Conservation (phyloP, 2,329 filamentous ascomycete species). For the Alternaria brassicicola region DNA sequence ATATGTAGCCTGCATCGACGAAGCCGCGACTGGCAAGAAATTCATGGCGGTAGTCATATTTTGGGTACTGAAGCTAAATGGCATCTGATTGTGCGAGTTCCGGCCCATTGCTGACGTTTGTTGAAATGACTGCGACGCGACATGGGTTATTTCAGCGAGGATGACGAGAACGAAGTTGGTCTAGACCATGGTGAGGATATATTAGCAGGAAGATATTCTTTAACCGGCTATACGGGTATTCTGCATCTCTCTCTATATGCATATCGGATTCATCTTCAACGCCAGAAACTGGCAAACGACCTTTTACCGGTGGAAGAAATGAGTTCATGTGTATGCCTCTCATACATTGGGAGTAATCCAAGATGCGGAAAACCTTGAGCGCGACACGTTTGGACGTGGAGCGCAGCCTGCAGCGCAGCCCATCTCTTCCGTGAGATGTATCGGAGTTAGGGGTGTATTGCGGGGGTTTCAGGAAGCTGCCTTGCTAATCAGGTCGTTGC, state of each 20-base stretch:
- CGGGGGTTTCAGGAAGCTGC: neutral
- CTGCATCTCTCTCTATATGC: neutral
- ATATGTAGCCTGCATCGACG: constrained; percentile 27
- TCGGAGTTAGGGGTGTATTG: neutral
- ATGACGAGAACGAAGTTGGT: constrained; percentile 10
- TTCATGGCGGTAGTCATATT: constrained; percentile 28
- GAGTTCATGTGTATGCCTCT: neutral
- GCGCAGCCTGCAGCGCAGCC: neutral
- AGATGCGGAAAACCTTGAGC: constrained; percentile 1
- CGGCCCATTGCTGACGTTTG: constrained; percentile 26
- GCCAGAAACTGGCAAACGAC: neutral
- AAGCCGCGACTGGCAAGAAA: constrained; percentile 24
- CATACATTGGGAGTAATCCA: constrained; percentile 4
- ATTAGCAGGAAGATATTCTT: neutral
- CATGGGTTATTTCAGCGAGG: constrained; percentile 16
- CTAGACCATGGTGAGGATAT: constrained; percentile 3
- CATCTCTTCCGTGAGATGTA: constrained; percentile 9
- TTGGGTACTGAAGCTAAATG: constrained; percentile 22
- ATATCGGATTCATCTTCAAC: neutral
- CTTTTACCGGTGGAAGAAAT: constrained; percentile 11
- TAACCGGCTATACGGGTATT: neutral
- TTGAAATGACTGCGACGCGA: constrained; percentile 23
- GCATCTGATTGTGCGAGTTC: constrained; percentile 28
- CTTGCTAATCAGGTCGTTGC: neutral
- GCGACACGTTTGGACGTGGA: neutral